phyloP scores from a whole-genome alignment of 441 rosid genomes.

The Gossypium lobatum region DNA sequence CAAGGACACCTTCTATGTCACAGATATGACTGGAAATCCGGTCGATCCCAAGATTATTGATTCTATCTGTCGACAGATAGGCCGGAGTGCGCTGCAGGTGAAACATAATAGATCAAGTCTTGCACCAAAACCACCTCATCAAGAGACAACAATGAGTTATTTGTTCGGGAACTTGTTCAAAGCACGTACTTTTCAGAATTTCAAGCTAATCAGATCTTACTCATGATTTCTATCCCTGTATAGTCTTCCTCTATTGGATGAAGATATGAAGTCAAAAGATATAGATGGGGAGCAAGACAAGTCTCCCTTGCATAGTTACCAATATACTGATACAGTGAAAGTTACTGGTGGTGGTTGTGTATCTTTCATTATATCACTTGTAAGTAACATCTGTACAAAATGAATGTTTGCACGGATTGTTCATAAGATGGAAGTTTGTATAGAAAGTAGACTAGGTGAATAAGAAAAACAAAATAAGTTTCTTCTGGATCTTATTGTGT shows the following conservation, averaged over 20 bases:
- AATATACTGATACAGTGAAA: background rate
- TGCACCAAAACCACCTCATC: conserved; percentile 38
- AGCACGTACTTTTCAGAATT: conserved; percentile 48
- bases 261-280: conserved; percentile 16
- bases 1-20: conserved; percentile 67
- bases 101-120: conserved; percentile 37
- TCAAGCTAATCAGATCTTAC: conserved; percentile 49
- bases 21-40: conserved; percentile 66
- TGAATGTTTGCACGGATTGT: conserved; percentile 14
- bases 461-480: background rate
- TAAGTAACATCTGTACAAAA: conserved; percentile 15
- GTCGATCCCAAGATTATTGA: conserved; percentile 61
- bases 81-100: conserved; percentile 47
- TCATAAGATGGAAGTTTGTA: conserved; percentile 19
- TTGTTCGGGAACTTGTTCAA: conserved; percentile 64
- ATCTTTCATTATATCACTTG: conserved; percentile 11
- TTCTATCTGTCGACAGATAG: conserved; percentile 57
- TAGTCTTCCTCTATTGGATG: background rate
- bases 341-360: conserved; percentile 1
- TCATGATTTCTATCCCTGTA: conserved; percentile 24
- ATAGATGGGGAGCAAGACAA: background rate
- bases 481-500: background rate
- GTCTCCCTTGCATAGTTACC: background rate
- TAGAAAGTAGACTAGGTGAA: conserved; percentile 11
- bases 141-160: conserved; percentile 49